Evolutionary conservation across 75 land plant species (phyloP).

Genomic region (Pseudotsuga menziesii): DNA sequence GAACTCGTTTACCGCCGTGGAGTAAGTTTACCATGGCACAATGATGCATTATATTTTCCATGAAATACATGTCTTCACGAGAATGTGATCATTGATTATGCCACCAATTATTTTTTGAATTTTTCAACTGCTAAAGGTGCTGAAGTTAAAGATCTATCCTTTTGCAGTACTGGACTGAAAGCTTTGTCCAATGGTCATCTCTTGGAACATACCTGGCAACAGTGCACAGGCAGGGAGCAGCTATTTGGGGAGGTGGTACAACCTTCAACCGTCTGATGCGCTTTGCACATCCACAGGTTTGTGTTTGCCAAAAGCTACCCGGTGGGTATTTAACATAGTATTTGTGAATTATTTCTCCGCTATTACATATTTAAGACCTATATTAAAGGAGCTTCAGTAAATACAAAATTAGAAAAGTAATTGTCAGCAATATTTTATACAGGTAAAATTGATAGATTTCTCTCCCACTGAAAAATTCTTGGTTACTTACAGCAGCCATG

Average conservation of each 20-base stretch:
- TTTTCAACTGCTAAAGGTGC: no score
- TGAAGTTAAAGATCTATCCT: neutral
- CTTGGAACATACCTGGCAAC: constrained; percentile 92
- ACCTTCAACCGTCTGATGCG: constrained; percentile 81
- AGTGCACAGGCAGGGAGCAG: constrained; percentile 92
- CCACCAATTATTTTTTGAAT: no score
- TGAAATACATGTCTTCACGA: no score
- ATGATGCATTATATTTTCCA: neutral
- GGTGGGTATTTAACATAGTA: neutral
- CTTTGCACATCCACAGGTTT: constrained; percentile 82
- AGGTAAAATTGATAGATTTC: constrained; percentile 92
- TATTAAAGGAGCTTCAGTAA: no score
- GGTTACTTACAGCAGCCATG: constrained; percentile 89
- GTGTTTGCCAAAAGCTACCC: neutral
- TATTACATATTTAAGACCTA: no score
- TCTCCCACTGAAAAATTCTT: constrained; percentile 82
- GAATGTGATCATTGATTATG: no score
- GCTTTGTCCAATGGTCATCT: constrained; percentile 94
- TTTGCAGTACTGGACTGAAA: constrained; percentile 89
- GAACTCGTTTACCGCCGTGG: constrained; percentile 73
- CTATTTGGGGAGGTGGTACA: constrained; percentile 83
- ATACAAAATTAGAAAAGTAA: no score
- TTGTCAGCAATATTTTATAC: neutral
- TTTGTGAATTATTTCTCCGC: neutral
- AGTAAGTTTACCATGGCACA: constrained; percentile 38